phyloP scores from a whole-genome alignment of 257 asterid species.

The Cordia subcordata region DNA sequence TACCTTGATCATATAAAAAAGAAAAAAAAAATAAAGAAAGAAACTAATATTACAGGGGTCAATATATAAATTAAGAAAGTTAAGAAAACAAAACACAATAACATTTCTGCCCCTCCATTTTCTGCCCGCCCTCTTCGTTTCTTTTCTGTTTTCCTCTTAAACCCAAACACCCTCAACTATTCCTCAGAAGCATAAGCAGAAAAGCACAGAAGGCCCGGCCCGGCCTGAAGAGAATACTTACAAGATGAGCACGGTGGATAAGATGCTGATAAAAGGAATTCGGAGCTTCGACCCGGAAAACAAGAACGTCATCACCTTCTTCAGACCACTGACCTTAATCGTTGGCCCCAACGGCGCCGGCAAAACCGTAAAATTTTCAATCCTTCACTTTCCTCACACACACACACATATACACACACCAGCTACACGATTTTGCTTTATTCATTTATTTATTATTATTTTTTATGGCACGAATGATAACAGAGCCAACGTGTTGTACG shows the following conservation, averaged over 20 bases:
- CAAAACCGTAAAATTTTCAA: conserved; percentile 68
- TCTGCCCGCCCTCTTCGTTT: background rate
- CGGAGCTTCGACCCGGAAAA: conserved; percentile 99
- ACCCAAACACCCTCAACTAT: background rate
- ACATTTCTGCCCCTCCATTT: background rate
- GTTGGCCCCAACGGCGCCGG: conserved; percentile 99
- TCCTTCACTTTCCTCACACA: background rate
- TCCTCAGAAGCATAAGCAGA: background rate
- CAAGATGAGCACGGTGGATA: conserved; percentile 91
- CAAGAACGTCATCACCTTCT: conserved; percentile 88
- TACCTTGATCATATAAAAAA: too few species aligned
- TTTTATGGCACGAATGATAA: too few species aligned
- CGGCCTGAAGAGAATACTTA: background rate
- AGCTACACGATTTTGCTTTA: too few species aligned
- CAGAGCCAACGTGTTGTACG: too few species aligned
- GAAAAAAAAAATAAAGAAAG: too few species aligned
- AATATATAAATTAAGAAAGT: background rate
- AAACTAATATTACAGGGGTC: too few species aligned
- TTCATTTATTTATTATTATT: too few species aligned
- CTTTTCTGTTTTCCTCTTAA: background rate
- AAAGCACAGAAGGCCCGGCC: background rate
- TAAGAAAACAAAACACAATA: background rate
- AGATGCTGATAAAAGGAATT: conserved; percentile 97
- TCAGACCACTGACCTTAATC: conserved; percentile 87
- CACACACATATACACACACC: background rate